Evolutionary conservation across 805 yeast genomes (phyloP).

Genomic region (Yueomyces sp.): DNA sequence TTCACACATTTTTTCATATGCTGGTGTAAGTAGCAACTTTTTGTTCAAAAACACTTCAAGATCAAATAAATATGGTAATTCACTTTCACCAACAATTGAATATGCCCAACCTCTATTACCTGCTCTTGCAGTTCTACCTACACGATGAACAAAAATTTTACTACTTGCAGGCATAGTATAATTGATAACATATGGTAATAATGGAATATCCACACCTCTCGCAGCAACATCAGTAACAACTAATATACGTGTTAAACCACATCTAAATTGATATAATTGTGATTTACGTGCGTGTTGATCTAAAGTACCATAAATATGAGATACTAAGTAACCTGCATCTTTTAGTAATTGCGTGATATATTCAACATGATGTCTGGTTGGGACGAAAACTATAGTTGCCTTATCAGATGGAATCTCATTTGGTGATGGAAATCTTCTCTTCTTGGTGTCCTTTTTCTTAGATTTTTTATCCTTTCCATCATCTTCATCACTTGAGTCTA

Average conservation of each 20-base stretch:
- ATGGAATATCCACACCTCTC: constrained; percentile 97
- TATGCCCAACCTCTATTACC: constrained; percentile 98
- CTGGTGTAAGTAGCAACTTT: constrained; percentile 56
- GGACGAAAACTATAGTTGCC: constrained; percentile 89
- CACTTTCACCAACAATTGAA: constrained; percentile 72
- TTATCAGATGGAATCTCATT: constrained; percentile 70
- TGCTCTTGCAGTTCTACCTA: constrained; percentile 99
- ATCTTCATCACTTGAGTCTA: constrained; percentile 35
- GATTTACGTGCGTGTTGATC: constrained; percentile 91
- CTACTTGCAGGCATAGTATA: constrained; percentile 85
- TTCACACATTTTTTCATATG: constrained; percentile 51
- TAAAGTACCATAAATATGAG: constrained; percentile 86
- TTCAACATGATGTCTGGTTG: constrained; percentile 97
- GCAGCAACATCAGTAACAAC: constrained; percentile 99
- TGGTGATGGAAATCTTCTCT: constrained; percentile 59
- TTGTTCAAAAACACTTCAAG: constrained; percentile 81
- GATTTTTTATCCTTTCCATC: constrained; percentile 22
- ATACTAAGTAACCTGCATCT: constrained; percentile 71
- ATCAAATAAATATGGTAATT: constrained; percentile 81
- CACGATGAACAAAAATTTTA: constrained; percentile 90
- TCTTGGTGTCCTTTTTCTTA: constrained; percentile 30
- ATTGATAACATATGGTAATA: constrained; percentile 87
- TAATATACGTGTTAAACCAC: constrained; percentile 71
- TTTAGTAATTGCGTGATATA: constrained; percentile 60
- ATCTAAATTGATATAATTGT: constrained; percentile 72